Evolutionary conservation across 169 alveolate species (phyloP).

Genomic region (Cryptosporidium ubiquitum): DNA sequence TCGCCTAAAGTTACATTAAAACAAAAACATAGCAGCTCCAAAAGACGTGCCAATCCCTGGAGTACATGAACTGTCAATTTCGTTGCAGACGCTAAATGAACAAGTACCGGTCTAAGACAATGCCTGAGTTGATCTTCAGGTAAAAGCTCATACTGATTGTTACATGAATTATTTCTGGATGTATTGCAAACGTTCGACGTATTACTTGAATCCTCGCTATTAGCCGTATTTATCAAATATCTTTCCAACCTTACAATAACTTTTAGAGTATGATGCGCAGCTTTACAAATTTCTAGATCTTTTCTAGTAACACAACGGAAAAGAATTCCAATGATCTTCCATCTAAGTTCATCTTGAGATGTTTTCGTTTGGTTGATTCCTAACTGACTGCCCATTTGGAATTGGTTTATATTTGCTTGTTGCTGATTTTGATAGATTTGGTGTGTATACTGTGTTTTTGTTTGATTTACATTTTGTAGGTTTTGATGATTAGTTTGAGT

Average conservation of each 20-base stretch:
- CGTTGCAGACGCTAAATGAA: conserved; percentile 72
- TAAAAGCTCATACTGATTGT: conserved; percentile 44
- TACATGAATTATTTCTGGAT: background rate
- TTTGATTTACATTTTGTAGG: conserved; percentile 13
- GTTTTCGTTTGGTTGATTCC: conserved; percentile 15
- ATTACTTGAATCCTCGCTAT: background rate
- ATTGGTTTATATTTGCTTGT: conserved; percentile 24
- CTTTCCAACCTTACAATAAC: conserved; percentile 65
- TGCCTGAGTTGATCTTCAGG: conserved; percentile 73
- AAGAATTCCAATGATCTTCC: conserved; percentile 63
- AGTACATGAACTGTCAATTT: conserved; percentile 56
- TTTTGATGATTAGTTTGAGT: background rate
- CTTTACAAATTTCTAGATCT: conserved; percentile 66
- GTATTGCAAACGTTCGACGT: background rate
- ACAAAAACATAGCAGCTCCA: conserved; percentile 54
- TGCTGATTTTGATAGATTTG: conserved; percentile 32
- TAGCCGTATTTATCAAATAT: conserved; percentile 4
- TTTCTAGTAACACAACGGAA: conserved; percentile 73
- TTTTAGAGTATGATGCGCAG: conserved; percentile 65
- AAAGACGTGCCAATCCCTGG: conserved; percentile 69
- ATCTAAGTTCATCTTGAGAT: conserved; percentile 53
- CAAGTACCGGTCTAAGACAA: conserved; percentile 66
- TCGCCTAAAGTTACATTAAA: conserved; percentile 72
- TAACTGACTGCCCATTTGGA: background rate
- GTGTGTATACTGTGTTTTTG: conserved; percentile 31